Percentiles rank a stretch among this genome's conserved stretches.
Conservation (phyloP, 2,329 filamentous ascomycete species). For the Metarhizium album region DNA sequence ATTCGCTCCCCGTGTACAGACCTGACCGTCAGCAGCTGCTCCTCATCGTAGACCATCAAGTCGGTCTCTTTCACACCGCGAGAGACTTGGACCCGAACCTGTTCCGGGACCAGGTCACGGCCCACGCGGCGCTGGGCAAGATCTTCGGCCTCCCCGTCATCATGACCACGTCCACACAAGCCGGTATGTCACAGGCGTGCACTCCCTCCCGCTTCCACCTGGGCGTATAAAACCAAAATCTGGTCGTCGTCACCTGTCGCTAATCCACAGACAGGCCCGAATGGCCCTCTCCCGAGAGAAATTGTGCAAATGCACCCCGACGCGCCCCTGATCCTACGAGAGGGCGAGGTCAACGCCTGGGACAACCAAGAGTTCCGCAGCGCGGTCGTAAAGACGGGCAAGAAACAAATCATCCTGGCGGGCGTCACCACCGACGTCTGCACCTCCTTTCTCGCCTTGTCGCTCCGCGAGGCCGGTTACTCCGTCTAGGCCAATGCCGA, state of each 20-base stretch:
- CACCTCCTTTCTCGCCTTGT: constrained; percentile 64
- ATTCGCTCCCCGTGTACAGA: no score
- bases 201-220: no score
- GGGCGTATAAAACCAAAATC: no score
- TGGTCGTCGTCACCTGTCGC: no score
- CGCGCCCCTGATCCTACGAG: constrained; percentile 53
- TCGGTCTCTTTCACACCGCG: constrained; percentile 30
- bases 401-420: constrained; percentile 59
- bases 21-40: no score
- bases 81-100: constrained; percentile 56
- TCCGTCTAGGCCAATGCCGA: constrained; percentile 65
- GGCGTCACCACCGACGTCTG: constrained; percentile 69
- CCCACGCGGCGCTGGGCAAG: constrained; percentile 50
- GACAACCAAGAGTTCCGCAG: constrained; percentile 59
- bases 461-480: constrained; percentile 59
- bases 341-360: constrained; percentile 69
- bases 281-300: constrained; percentile 17
- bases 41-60: constrained; percentile 20
- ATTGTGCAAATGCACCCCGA: constrained; percentile 44
- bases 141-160: constrained; percentile 33
- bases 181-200: no score
- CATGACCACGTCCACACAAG: no score
- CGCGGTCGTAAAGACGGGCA: constrained; percentile 53
- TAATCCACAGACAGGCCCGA: no score
- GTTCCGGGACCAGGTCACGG: constrained; percentile 57